Evolutionary conservation across 441 rosid genomes (phyloP), one percentile per base, ranked within the genome.

Genomic region (Erysimum pusillum): DNA sequence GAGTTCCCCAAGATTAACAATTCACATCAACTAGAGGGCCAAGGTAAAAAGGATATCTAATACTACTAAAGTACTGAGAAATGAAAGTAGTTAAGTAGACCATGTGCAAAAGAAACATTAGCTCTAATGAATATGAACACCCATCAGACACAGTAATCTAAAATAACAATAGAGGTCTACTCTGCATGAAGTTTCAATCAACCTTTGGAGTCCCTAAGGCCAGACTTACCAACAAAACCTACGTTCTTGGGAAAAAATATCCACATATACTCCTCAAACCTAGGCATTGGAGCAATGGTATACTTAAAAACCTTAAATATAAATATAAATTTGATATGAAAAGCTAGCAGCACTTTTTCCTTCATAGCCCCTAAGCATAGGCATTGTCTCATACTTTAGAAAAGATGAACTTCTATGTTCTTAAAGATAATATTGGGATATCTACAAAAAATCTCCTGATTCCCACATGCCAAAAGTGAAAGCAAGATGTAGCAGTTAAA

Each of bases 401-500:
- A 45, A 15, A 52, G 10, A 52, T 38, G 46, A 58, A 28, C 20
- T n/a, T 60, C 38, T 38, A 41, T 31, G 46, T 54, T 9, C 41
- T 46, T 22, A 22, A 35, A 35, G 17, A 49, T 51, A 36, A 56
- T 61, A 20, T n/a, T 51, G 31, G 38, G 31, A 69, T 41, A 35
- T 52, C 20, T 15, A 61, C 41, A 22, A 53, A 25, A 56, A 34
- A 4, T 63, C 31, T 63, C 9, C 14, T 34, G 31, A 48, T 15
- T 49, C 8, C 34, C 41, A 70, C 56, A 65, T 2, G 76, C 67
- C 42, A 77, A 59, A 71, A 65, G 9, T 22, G 34, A 52, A 66
- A 66, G 22, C 38, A 28, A 61, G 61, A 48, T 25, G 32, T 81
- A 72, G 79, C 49, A 67, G 35, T 69, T 44, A 60, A 41, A 67